phyloP scores from a whole-genome alignment of 257 asterid genomes.

The Solanum chmielewskii region DNA sequence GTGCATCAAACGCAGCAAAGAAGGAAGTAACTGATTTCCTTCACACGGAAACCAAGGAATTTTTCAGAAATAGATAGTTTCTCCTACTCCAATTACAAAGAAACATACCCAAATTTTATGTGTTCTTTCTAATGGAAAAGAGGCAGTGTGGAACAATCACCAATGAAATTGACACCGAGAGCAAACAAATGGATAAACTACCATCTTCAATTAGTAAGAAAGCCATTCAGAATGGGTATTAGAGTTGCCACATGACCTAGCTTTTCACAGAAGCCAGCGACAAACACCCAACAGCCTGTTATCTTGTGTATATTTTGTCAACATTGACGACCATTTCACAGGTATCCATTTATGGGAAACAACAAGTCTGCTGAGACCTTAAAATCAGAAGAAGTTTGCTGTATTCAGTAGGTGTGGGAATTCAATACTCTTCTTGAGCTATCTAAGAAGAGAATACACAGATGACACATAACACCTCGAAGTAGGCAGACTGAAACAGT shows the following conservation, averaged over 20 bases:
- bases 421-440: neutral
- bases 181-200: neutral
- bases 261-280: neutral
- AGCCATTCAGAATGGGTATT: neutral
- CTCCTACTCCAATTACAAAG: neutral
- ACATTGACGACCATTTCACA: neutral
- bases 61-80: neutral
- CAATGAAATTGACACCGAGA: neutral
- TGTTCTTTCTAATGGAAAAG: neutral
- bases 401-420: neutral
- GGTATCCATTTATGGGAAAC: neutral
- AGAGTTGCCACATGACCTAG: neutral
- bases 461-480: neutral
- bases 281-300: neutral
- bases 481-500: neutral
- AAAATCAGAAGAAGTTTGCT: neutral
- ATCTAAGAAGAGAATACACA: neutral
- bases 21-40: conserved; percentile 91
- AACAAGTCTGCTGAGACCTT: neutral
- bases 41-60: neutral
- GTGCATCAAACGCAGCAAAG: conserved; percentile 89
- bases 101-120: neutral
- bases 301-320: neutral
- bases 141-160: neutral
- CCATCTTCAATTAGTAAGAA: neutral